Base-by-base conservation (phyloP, 2,329 filamentous ascomycete species). In the Clarireedia paspali region DNA sequence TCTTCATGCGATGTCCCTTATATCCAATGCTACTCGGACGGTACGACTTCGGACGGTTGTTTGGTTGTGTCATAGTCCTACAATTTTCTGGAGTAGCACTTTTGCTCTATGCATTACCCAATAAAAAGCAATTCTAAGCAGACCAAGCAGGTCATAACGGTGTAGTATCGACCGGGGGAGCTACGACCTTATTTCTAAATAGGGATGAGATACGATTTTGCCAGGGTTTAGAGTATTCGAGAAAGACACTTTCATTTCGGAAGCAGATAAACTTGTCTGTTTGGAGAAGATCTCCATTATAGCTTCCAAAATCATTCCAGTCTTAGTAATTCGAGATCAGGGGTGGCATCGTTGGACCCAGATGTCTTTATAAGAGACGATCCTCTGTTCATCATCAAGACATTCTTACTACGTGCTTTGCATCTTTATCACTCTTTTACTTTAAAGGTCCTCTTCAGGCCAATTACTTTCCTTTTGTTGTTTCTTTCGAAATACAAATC, bases 161-260 rank as follows among this genome's bases (percentile, higher is more conserved):
- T 44, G 40, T 44, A 17, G 17, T 34, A 44, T 44, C 23, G 17
- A 44, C 40, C n/a, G 23, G 10, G n/a, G 36, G 49, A 34, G 23
- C 45, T 46, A 34, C 23, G 40, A 50, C 27, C 40, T 55, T 55
- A 30, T 7, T 14, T 17, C 38, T 23, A 30, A 50, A 50, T 55
- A 24, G 30, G 52, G 52, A 40, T 38, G 48, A 50, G 26, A 44
- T 34, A 12, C 34, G 10, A 14, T 30, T 49, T 17, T 5, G n/a
- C 17, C 17, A 44, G 12, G 46, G 14, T 10, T 24, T 23, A 54
- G 7, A 27, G 52, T 2, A 34, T 23, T 20, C 17, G 36, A 44
- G 45, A 50, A 44, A 55, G 46, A 55, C 52, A 55, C 34, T 17
- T 30, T 55, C 52, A 55, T 55, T 55, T 55, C 45, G 52, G 52